phyloP scores from a whole-genome alignment of 805 yeast species.

The Candida vartiovaarae region DNA sequence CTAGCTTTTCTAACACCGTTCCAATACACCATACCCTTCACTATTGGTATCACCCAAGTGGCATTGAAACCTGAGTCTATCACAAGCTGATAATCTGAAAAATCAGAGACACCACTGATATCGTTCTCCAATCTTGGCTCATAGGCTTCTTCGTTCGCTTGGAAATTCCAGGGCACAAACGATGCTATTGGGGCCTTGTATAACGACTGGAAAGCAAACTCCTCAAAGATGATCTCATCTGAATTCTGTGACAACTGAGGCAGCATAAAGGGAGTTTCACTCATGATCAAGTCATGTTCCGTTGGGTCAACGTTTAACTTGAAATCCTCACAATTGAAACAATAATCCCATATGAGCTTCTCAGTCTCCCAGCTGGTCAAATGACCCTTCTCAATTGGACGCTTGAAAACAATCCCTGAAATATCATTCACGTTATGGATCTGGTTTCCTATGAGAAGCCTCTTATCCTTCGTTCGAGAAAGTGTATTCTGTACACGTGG shows the following conservation, averaged over 20 bases:
- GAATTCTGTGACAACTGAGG: conserved; percentile 77
- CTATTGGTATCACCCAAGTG: conserved; percentile 81
- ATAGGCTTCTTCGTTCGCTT: conserved; percentile 22
- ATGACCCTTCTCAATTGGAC: conserved; percentile 89
- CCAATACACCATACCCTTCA: conserved; percentile 71
- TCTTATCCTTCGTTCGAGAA: conserved; percentile 68
- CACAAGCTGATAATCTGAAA: conserved; percentile 64
- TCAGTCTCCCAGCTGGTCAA: conserved; percentile 87
- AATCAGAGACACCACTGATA: conserved; percentile 16
- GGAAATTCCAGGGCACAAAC: conserved; percentile 55
- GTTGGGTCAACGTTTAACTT: conserved; percentile 38
- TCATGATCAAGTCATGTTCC: conserved; percentile 56
- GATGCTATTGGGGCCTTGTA: conserved; percentile 60
- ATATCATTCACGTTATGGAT: conserved; percentile 57
- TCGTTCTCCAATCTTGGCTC: conserved; percentile 19
- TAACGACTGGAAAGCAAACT: conserved; percentile 70
- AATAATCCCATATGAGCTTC: conserved; percentile 83
- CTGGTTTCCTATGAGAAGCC: conserved; percentile 67
- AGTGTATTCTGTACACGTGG: conserved; percentile 66
- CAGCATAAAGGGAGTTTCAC: conserved; percentile 77
- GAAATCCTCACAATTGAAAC: conserved; percentile 27
- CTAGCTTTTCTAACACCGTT: conserved; percentile 72
- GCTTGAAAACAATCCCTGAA: conserved; percentile 61
- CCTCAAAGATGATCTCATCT: conserved; percentile 92
- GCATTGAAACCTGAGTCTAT: conserved; percentile 85